Evolutionary conservation across 176 grass and related monocot genomes (phyloP), one percentile per base, ranked within the genome.

Genomic region (Poa annua): DNA sequence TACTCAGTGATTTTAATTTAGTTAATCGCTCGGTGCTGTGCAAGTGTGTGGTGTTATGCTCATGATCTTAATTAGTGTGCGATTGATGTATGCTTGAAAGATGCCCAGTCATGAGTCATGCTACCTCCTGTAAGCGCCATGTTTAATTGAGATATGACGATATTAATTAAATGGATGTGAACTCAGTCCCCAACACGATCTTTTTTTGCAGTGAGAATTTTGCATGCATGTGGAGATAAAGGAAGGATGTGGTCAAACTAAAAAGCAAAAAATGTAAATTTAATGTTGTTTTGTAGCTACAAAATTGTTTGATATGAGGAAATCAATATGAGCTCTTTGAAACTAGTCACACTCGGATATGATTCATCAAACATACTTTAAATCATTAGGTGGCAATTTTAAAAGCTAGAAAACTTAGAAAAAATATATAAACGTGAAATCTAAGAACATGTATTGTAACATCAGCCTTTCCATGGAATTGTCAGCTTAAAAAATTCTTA

Each of bases 121-220:
- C 38, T 72, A 10, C 8, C 8, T 10, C 7, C 15, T 60, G 36
- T 34, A 60, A n/a, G 22, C 5, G 6, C 32, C 66, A 71, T 59
- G 36, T 17, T 38, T 71, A 81, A 57, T 82, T 47, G 51, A 71
- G 6, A 79, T 48, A 32, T 48, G 76, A n/a, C 60, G 3, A 4
- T 57, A 41, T 59, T 41, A 24, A 59, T 74, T 52, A 50, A 73
- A 29, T 0, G 6, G 14, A 32, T 32, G 13, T 13, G 25, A 32
- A 29, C 55, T 16, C 9, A 44, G 41, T 61, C 22, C 57, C 22
- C 1, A 4, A 0, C 21, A 21, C 38, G 38, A 41, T 6, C 38
- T 12, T 25, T 61, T 29, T 15, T 63, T 63, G 25, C 60, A 32
- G 5, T 14, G 6, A 12, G 22, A 0, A 13, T 11, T 26, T 61